Base-by-base conservation (phyloP, 176 grass and related monocot species). In the Neostapfia colusana region DNA sequence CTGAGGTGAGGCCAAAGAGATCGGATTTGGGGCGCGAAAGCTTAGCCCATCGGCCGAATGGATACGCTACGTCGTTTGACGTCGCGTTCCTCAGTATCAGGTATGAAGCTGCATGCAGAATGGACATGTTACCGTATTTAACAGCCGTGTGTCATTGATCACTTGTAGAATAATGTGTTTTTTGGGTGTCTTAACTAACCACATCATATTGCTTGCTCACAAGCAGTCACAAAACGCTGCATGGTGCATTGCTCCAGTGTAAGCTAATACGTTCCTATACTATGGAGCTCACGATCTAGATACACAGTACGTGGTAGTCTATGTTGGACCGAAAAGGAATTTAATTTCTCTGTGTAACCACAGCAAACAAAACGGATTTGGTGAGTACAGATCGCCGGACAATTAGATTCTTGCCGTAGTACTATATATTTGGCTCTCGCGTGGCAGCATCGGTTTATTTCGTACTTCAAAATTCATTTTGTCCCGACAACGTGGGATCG, bases 71-170 rank as follows among this genome's bases (percentile, higher is more conserved):
- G 13, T 54, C 0, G 77, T 86, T 55, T 35, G 48, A 14, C 38
- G 72, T 55, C 64, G 26, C 72, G n/a, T 38, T 86, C 71, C 7
- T 71, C 72, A n/a, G n/a, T n/a, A n/a, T n/a, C n/a, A 81, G 78
- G 9, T 39, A 40, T 39, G 9, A 25, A 2, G 24, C 2, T 5
- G 18, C 24, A 20, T 11, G 46, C 45, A 49, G 8, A 50, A 1
- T 0, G 23, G 17, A 36, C 24, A 26, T 16, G 35, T 76, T 3
- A 63, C 68, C 49, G 21, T 41, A 18, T 68, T 26, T 69, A 42
- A 17, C 21, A 58, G 55, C 10, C 24, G 6, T 25, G 2, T 31
- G 18, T 10, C 55, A 44, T 63, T 44, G 12, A 25, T 82, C 51
- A 14, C 31, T 59, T 24, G 13, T 56, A 54, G 24, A 48, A 76